Conservation (phyloP, 2,329 filamentous ascomycete genomes). For the Xylariaceae sp. region DNA sequence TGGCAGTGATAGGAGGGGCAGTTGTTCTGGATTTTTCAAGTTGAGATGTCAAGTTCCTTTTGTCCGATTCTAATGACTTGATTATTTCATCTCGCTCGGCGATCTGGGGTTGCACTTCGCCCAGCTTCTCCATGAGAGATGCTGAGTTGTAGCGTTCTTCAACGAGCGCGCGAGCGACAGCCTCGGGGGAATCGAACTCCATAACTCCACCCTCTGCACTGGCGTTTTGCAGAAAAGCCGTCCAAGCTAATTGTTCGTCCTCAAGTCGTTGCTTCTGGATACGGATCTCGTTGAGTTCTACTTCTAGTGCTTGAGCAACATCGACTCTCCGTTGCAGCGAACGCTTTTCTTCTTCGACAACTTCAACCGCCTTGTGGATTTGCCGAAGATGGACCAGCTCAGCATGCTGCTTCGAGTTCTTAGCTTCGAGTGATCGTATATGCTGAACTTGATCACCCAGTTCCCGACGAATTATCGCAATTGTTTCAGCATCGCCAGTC, state of each 20-base stretch:
- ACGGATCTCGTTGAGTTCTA: slow-evolving; percentile 78
- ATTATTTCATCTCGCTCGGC: slow-evolving; percentile 79
- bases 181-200: slow-evolving; percentile 88
- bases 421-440: slow-evolving; percentile 81
- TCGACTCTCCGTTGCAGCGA: slow-evolving; percentile 79
- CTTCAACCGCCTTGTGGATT: slow-evolving; percentile 83
- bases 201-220: slow-evolving; percentile 63
- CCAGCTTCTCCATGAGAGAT: slow-evolving; percentile 80
- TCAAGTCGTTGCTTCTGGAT: slow-evolving; percentile 87
- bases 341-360: slow-evolving; percentile 95
- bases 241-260: slow-evolving; percentile 87
- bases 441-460: slow-evolving; percentile 91
- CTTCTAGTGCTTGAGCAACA: slow-evolving; percentile 74
- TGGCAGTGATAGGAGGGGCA: slow-evolving; percentile 56
- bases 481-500: slow-evolving; percentile 83
- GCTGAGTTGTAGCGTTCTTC: slow-evolving; percentile 82
- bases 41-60: slow-evolving; percentile 67
- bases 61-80: slow-evolving; percentile 74
- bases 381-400: slow-evolving; percentile 86
- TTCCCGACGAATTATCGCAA: slow-evolving; percentile 85
- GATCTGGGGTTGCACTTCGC: slow-evolving; percentile 79
- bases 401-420: slow-evolving; percentile 77
- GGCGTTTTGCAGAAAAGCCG: slow-evolving; percentile 79
- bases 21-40: slow-evolving; percentile 71
- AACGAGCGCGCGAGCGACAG: slow-evolving; percentile 82